A percentile compares a stretch with the other conserved stretches of the same genome.
These are phyloP conservation scores for Talaromyces trachyspermus DNA, from an alignment of 495 filamentous ascomycete species.

Conservation along the genomic window DNA sequence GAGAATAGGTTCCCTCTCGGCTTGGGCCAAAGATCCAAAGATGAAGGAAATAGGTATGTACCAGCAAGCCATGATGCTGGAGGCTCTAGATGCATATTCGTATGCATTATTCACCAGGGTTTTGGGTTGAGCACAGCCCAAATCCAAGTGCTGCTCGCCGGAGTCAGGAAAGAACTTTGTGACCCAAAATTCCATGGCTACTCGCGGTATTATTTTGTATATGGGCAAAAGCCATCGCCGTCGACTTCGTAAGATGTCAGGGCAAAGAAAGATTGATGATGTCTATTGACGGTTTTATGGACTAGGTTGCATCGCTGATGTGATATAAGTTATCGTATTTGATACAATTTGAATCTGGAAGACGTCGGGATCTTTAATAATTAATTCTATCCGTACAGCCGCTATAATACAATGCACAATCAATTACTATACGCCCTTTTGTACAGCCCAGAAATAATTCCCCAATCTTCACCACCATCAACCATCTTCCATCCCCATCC, in stretches of 20 bases:
- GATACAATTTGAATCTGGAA: no score
- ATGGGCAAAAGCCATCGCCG: constrained; percentile 8
- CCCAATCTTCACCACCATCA: constrained; percentile 70
- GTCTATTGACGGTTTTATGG: no score
- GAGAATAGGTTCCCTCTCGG: constrained; percentile 16
- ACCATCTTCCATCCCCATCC: constrained; percentile 89
- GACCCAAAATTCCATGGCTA: constrained; percentile 36
- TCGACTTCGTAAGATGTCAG: not conserved
- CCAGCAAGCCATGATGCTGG: constrained; percentile 18
- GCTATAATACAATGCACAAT: no score
- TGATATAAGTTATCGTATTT: no score
- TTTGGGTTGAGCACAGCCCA: constrained; percentile 38
- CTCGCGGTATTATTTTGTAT: constrained; percentile 5
- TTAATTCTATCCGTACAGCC: no score
- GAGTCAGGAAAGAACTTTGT: constrained; percentile 37
- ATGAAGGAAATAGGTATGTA: constrained; percentile 23
- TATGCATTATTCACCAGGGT: constrained; percentile 32
- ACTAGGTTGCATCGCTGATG: no score
- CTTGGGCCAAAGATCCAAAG: constrained; percentile 25
- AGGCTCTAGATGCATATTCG: constrained; percentile 19
- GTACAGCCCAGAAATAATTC: constrained; percentile 93
- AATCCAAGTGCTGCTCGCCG: constrained; percentile 36
- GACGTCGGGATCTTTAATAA: constrained; percentile 1
- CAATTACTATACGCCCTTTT: constrained; percentile 45
- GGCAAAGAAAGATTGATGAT: no score